Conservation (phyloP, 768 basidiomycete genomes). For the Rhodosporidiobolus odoratus region DNA sequence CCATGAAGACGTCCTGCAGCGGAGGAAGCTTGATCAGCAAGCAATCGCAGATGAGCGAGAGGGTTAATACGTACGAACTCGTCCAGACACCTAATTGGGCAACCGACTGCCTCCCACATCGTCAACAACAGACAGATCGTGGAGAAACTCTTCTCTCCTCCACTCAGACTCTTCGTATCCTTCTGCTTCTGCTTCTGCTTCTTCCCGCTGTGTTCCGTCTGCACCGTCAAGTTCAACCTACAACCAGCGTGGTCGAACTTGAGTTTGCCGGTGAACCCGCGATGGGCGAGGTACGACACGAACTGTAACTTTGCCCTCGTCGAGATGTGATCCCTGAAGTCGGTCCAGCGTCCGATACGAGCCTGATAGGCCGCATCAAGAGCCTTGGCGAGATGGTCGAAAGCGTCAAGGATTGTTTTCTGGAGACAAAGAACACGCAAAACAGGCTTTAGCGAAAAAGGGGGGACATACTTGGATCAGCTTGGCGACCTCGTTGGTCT, state of each 20-base stretch:
- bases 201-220: constrained; percentile 29
- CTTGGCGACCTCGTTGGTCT: constrained; percentile 53
- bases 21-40: neutral
- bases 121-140: constrained; percentile 91
- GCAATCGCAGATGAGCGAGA: neutral
- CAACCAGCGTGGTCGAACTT: constrained; percentile 76
- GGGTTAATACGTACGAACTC: constrained; percentile 64
- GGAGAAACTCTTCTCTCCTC: constrained; percentile 94
- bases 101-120: constrained; percentile 91
- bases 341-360: constrained; percentile 72
- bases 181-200: constrained; percentile 28
- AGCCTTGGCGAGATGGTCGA: constrained; percentile 50
- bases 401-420: neutral
- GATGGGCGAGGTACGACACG: constrained; percentile 69
- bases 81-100: constrained; percentile 92
- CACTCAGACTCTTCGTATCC: constrained; percentile 58
- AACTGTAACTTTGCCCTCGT: constrained; percentile 66
- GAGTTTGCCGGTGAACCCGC: constrained; percentile 55
- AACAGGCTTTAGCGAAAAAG: no score
- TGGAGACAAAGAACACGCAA: neutral
- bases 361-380: constrained; percentile 61
- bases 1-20: constrained; percentile 67
- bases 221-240: constrained; percentile 56
- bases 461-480: constrained; percentile 34
- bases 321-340: constrained; percentile 83